phyloP scores from a whole-genome alignment of 2,329 filamentous ascomycete genomes.

The Myriosclerotinia curreyana region DNA sequence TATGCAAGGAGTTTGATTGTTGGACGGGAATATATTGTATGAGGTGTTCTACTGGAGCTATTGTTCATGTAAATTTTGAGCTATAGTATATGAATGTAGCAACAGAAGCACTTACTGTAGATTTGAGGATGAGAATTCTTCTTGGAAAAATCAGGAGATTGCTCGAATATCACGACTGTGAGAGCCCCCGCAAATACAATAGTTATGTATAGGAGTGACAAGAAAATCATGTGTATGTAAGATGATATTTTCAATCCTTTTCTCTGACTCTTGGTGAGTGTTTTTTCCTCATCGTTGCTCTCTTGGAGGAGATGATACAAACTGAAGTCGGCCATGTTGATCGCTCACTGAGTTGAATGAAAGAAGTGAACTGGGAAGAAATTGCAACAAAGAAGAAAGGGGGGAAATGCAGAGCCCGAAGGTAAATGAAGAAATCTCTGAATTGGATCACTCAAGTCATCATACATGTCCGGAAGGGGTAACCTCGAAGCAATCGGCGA shows the following conservation, averaged over 20 bases:
- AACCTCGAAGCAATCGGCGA: neutral
- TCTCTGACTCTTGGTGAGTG: neutral
- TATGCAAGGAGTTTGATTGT: constrained; percentile 6
- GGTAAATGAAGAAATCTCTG: neutral
- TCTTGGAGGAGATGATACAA: constrained; percentile 14
- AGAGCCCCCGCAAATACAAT: constrained; percentile 7
- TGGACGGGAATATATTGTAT: constrained; percentile 1
- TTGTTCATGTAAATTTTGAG: neutral
- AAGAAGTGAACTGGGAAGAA: neutral
- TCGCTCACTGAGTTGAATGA: neutral
- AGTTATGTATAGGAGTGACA: neutral
- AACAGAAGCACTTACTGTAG: constrained; percentile 5
- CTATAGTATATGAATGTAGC: neutral
- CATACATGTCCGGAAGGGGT: neutral
- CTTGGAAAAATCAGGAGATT: neutral
- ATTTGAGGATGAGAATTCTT: neutral
- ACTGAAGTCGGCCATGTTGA: neutral
- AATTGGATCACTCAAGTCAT: neutral
- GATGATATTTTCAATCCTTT: neutral
- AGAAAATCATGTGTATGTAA: neutral
- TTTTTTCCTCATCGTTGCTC: neutral
- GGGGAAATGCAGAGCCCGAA: neutral
- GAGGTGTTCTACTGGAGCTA: constrained; percentile 12
- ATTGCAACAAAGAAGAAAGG: neutral
- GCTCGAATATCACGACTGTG: constrained; percentile 2